Evolutionary conservation across 306 rosid genomes (phyloP), one percentile per base, ranked within the genome.

Genomic region (Cyclanthera cordifolia): DNA sequence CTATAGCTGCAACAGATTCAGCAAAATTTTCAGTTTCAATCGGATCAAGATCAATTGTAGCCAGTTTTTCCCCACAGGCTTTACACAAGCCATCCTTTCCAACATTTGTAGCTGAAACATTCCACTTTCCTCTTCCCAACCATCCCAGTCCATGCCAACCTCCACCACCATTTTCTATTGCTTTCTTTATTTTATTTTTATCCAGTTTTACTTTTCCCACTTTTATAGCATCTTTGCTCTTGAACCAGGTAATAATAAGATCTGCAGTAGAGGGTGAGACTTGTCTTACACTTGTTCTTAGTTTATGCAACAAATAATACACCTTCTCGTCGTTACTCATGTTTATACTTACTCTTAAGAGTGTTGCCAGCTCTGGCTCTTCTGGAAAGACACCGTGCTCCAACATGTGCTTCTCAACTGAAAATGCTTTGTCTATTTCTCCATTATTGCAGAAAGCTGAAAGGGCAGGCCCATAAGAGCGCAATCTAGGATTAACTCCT

Each of bases 131-230:
- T 70, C 78, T 89, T 57, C 96, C 93, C 80, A 93, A 81, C 98
- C 96, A 93, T 50, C 96, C 98, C 59, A 74, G 83, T 28, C 98
- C 98, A 74, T 89, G 96, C 98, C 98, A 89, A 17, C 98, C 96
- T 65, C 98, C 98, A 74, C 98, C 98, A 74, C 86, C 82, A 83
- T 85, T 89, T 69, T 76, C 84, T 9, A 84, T 86, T 19, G 84
- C 86, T 73, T 83, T 80, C 81, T 72, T 75, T 68, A 87, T 80
- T 54, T 28, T 61, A 12, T 71, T 56, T 71, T 67, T 65, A 74
- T 87, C 86, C 95, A 90, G 83, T 85, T 87, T 87, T 72, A 74
- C 79, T 81, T 76, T 93, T 77, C 98, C 94, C 21, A 89, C 77
- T 71, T 81, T 89, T 68, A 91, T 75, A 75, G 96, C 96, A 57